Conservation (phyloP, 352 stramenopile species). For the Saprolegnia parasitica region DNA sequence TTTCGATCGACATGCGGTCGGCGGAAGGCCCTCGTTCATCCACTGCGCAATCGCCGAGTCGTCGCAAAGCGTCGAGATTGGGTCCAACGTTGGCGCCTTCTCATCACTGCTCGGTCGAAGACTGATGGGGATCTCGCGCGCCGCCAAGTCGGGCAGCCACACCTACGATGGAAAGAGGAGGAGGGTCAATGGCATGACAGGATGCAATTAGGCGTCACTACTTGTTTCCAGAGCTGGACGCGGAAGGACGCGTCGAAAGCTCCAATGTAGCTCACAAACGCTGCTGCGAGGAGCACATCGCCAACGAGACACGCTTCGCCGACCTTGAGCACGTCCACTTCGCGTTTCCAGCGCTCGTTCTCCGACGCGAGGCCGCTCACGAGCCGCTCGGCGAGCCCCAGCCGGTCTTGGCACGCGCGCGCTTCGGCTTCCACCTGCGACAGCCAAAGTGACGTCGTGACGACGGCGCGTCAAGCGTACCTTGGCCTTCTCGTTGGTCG, state of each 20-base stretch:
- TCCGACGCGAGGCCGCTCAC: constrained; percentile 86
- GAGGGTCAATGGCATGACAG: too few species aligned
- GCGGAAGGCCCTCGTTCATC: constrained; percentile 89
- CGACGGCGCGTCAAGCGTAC: constrained; percentile 28
- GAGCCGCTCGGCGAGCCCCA: constrained; percentile 83
- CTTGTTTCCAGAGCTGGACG: constrained; percentile 69
- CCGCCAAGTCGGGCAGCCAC: constrained; percentile 85
- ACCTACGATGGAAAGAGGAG: constrained; percentile 29
- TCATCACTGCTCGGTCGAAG: constrained; percentile 28
- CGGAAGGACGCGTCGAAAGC: constrained; percentile 85
- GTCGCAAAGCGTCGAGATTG: constrained; percentile 80
- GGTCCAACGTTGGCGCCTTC: constrained; percentile 52
- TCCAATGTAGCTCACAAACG: constrained; percentile 91
- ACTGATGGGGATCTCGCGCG: constrained; percentile 80
- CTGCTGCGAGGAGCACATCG: constrained; percentile 81
- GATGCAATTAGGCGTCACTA: too few species aligned
- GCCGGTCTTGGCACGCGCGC: constrained; percentile 73
- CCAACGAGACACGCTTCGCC: constrained; percentile 76
- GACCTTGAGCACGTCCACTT: constrained; percentile 78
- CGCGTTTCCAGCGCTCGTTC: constrained; percentile 84
- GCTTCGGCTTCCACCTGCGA: constrained; percentile 74
- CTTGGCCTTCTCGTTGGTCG: constrained; percentile 89
- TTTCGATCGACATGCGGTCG: constrained; percentile 90
- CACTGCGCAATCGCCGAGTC: constrained; percentile 81
- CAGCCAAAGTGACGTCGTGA: not conserved